A percentile compares a stretch with the other conserved stretches of the same genome.
These are phyloP conservation scores for Neocatenulostroma microsporum DNA, from an alignment of 2,329 filamentous ascomycete species.

Conservation along the genomic window DNA sequence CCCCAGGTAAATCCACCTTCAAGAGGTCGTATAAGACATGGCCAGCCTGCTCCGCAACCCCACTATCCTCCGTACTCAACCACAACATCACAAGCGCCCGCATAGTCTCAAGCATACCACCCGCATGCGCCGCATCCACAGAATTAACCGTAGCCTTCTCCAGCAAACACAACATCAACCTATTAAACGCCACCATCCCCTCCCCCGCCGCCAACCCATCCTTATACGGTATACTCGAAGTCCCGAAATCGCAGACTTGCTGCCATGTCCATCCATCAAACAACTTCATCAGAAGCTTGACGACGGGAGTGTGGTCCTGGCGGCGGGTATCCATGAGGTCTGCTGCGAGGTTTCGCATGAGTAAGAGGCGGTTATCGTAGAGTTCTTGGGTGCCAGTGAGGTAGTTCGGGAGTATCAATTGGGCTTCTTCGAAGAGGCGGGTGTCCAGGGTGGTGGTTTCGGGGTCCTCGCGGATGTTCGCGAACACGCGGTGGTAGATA, in stretches of 20 bases:
- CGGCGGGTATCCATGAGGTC: conserved; percentile 47
- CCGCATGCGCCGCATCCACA: conserved; percentile 51
- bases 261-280: conserved; percentile 24
- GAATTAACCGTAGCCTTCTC: conserved; percentile 46
- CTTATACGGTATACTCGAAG: conserved; percentile 37
- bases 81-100: conserved; percentile 50
- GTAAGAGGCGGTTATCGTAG: conserved; percentile 26
- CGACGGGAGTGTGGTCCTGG: conserved; percentile 46
- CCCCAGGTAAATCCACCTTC: conserved; percentile 35
- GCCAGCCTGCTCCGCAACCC: conserved; percentile 47
- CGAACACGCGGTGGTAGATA: background rate
- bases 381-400: conserved; percentile 6
- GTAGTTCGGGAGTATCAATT: conserved; percentile 33
- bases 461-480: conserved; percentile 4
- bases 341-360: conserved; percentile 42
- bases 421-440: conserved; percentile 44
- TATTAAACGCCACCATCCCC: conserved; percentile 43
- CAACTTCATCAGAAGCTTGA: conserved; percentile 46
- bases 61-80: conserved; percentile 50
- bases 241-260: conserved; percentile 12
- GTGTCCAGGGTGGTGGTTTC: conserved; percentile 32
- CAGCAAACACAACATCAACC: conserved; percentile 49
- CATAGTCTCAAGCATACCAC: conserved; percentile 49
- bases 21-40: conserved; percentile 48
- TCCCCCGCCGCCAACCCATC: conserved; percentile 46